Base-by-base conservation (phyloP, 495 filamentous ascomycete genomes). In the Neurospora sp. region DNA sequence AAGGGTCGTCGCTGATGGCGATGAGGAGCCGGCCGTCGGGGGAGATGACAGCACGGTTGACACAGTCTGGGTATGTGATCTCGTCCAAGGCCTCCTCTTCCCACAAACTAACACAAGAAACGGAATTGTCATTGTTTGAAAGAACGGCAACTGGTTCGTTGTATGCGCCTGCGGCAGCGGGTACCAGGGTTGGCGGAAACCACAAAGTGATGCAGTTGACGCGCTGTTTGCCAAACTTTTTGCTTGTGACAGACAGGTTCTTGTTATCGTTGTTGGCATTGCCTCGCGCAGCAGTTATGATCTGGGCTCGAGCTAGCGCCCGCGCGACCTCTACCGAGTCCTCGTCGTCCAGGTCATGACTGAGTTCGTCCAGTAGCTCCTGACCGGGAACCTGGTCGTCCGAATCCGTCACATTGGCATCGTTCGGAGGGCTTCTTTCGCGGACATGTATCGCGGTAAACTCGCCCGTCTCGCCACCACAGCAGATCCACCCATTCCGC, bases 31-130 rank as follows among this genome's bases (percentile, higher is more conserved):
- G 86, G 0, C 94, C 94, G 75, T 98, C 92, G 0, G 96, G 96
- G 38, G 94, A 97, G 59, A 99, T 90, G 22, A 94, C 89, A 6
- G 94, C 92, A 80, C 96, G 94, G 80, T 99, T 99, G 83, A 97
- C 95, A 71, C 88, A 89, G 74, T 91, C 89, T 46, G 91, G 89
- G 73, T 94, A 92, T 7, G 88, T 83, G 27, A 97, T 81, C 69
- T 89, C 86, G 44, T 91, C 88, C 46, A 94, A 81, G 16, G 89
- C 85, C 38, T 82, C 75, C 20, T 80, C 79, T 14, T 79, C 76
- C 37, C 69, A 59, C 9, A 98, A 84, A 41, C 90, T 91, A 78
- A 94, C 93, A 18, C 97, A 83, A 20, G 89, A 89, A 39, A 98
- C 90, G 1, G 92, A 93, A 77, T 89, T 90, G 79, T 99, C 96